Conservation (phyloP, 2,329 filamentous ascomycete species). For the Apiospora koreana region DNA sequence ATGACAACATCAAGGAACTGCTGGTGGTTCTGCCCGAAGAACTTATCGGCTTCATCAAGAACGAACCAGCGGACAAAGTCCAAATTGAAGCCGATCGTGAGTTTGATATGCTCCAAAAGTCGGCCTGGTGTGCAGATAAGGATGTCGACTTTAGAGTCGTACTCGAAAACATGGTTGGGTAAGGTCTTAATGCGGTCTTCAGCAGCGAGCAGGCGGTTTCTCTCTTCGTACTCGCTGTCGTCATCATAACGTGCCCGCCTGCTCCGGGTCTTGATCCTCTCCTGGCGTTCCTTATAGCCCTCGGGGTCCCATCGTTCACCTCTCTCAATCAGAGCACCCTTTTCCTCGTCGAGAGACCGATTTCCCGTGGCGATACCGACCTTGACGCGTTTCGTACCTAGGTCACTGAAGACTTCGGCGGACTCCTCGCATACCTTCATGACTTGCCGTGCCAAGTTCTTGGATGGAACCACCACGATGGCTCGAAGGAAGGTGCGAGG, state of each 20-base stretch:
- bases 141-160: constrained; percentile 77
- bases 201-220: constrained; percentile 25
- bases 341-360: constrained; percentile 69
- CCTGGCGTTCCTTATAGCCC: constrained; percentile 42
- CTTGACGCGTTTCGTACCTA: constrained; percentile 64
- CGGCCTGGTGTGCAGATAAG: constrained; percentile 90
- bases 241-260: constrained; percentile 34
- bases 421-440: constrained; percentile 77
- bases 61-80: constrained; percentile 83
- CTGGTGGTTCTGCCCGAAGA: constrained; percentile 90
- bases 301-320: constrained; percentile 64
- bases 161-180: constrained; percentile 64
- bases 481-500: constrained; percentile 69
- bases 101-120: constrained; percentile 85
- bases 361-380: constrained; percentile 84
- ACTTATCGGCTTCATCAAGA: constrained; percentile 90
- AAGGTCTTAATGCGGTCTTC: constrained; percentile 38
- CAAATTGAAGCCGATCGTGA: constrained; percentile 79
- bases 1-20: constrained; percentile 81
- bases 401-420: constrained; percentile 56
- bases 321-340: constrained; percentile 44
- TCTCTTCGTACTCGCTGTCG: constrained; percentile 34
- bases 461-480: constrained; percentile 84
- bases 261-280: constrained; percentile 45
- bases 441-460: constrained; percentile 87